A percentile compares a stretch with the other conserved stretches of the same genome.
These are phyloP conservation scores for Catenaria anguillulae DNA, from an alignment of 371 early-diverging fungal genomes.

Conservation along the genomic window DNA sequence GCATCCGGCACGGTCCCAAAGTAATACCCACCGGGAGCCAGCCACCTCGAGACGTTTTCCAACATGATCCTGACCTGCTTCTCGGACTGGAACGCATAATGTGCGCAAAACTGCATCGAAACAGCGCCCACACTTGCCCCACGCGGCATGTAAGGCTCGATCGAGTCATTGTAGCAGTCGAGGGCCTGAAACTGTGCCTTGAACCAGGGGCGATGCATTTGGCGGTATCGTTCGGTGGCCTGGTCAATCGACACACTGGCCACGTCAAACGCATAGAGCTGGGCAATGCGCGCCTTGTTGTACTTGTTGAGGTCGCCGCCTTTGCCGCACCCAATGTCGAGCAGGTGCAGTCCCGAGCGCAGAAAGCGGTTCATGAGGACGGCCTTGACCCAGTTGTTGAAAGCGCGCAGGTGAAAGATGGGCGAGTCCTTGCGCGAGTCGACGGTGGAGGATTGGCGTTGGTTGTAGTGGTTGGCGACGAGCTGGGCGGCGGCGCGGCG, in stretches of 20 bases:
- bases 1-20: constrained; percentile 92
- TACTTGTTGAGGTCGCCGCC: constrained; percentile 98
- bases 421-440: constrained; percentile 59
- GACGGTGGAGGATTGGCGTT: constrained; percentile 58
- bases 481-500: background rate
- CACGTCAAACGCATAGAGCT: constrained; percentile 37
- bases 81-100: constrained; percentile 92
- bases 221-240: constrained; percentile 55
- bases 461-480: constrained; percentile 90
- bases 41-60: constrained; percentile 57
- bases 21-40: constrained; percentile 74
- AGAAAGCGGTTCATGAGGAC: constrained; percentile 62
- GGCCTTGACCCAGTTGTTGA: constrained; percentile 95
- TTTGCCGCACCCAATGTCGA: constrained; percentile 97
- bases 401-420: constrained; percentile 71
- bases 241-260: constrained; percentile 84
- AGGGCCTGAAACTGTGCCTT: constrained; percentile 53
- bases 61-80: constrained; percentile 61
- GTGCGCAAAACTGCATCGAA: constrained; percentile 92
- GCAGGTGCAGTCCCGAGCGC: constrained; percentile 32
- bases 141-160: constrained; percentile 36
- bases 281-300: constrained; percentile 46
- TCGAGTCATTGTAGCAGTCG: constrained; percentile 59
- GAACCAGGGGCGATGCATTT: constrained; percentile 39
- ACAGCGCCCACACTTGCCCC: constrained; percentile 65